Conservation (phyloP, 2,329 filamentous ascomycete species). For the Cercospora berteroae region DNA sequence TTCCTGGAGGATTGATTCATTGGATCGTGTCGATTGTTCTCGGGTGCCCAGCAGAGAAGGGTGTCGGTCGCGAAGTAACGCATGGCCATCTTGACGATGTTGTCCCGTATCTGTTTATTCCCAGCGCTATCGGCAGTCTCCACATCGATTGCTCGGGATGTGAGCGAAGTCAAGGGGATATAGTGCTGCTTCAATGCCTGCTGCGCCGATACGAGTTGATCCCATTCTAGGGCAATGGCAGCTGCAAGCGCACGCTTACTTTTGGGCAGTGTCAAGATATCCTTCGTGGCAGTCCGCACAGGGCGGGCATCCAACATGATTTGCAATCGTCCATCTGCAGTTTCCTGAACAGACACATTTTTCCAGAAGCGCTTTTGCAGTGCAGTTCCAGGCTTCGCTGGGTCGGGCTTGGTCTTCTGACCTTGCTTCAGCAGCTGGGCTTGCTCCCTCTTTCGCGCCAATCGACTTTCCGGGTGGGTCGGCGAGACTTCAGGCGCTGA, state of each 20-base stretch:
- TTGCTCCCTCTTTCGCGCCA: conserved; percentile 52
- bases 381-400: conserved; percentile 48
- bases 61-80: conserved; percentile 91
- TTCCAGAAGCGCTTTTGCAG: conserved; percentile 83
- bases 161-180: conserved; percentile 83
- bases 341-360: conserved; percentile 69
- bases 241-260: conserved; percentile 78
- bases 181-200: conserved; percentile 84
- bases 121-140: conserved; percentile 61
- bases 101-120: conserved; percentile 55
- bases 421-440: conserved; percentile 50
- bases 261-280: conserved; percentile 67
- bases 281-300: conserved; percentile 72
- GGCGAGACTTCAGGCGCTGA: conserved; percentile 53
- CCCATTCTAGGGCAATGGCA: conserved; percentile 91
- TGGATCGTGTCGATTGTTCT: conserved; percentile 50
- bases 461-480: conserved; percentile 48
- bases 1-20: conserved; percentile 24
- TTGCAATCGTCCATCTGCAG: conserved; percentile 58
- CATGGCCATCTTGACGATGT: conserved; percentile 68
- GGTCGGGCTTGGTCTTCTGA: conserved; percentile 44
- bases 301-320: conserved; percentile 76
- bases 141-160: conserved; percentile 81
- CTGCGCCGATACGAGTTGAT: conserved; percentile 73
- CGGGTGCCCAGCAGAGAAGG: conserved; percentile 82